Evolutionary conservation across 352 stramenopile species (phyloP).

Genomic region (Pythium brachiatum): DNA sequence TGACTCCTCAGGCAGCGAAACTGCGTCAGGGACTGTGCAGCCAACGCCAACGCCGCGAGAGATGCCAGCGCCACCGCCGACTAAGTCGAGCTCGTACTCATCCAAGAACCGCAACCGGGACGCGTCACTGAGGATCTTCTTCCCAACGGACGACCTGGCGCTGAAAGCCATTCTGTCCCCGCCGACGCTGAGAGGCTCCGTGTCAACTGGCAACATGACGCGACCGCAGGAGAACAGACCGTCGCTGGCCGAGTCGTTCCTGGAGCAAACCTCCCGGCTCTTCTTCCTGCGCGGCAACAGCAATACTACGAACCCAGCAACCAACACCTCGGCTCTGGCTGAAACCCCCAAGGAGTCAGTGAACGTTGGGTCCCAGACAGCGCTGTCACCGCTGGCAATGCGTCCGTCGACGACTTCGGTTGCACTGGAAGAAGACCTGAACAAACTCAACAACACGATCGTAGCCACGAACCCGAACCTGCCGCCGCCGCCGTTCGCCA

Average conservation of each 20-base stretch:
- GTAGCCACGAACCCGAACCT: conserved; percentile 54
- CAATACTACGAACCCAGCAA: neutral
- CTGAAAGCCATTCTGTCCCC: conserved; percentile 58
- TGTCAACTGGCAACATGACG: neutral
- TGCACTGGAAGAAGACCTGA: conserved; percentile 44
- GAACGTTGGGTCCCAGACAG: neutral
- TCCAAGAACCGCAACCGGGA: neutral
- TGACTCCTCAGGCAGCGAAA: neutral
- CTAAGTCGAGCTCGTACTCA: conserved; percentile 17
- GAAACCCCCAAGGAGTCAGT: neutral
- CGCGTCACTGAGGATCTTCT: conserved; percentile 43
- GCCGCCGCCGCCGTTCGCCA: conserved; percentile 64
- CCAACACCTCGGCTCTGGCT: neutral
- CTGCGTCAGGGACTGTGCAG: neutral
- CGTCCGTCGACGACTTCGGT: conserved; percentile 25
- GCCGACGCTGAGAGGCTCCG: conserved; percentile 15
- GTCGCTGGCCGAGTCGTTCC: conserved; percentile 22
- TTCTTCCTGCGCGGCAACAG: conserved; percentile 21
- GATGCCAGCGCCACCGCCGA: neutral
- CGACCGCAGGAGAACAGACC: neutral
- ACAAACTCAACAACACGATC: conserved; percentile 35
- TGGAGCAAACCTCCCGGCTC: conserved; percentile 22
- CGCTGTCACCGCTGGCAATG: neutral
- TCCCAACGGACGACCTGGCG: conserved; percentile 49
- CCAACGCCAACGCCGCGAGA: too few species aligned